Base-by-base conservation (phyloP, 768 basidiomycete genomes). In the Leccinum rimulosum region DNA sequence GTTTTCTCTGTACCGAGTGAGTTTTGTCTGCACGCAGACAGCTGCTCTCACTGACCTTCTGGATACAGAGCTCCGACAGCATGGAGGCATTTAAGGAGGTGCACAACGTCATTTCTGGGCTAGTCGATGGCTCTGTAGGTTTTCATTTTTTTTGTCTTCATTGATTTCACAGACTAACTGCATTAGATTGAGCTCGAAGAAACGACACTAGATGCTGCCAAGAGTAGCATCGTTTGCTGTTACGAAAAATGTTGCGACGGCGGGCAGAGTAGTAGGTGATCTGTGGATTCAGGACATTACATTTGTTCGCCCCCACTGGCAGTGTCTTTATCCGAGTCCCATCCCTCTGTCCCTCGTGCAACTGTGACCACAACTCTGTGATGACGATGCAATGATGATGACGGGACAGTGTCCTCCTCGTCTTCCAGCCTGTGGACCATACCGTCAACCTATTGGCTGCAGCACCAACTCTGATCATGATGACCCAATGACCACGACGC, bases 221-320 rank as follows among this genome's bases (percentile, higher is more conserved):
- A 97, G 78, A 95, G 92, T 63, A 90, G 86, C 51, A 88, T 97
- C 62, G 95, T 97, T 4, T 98, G 80, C 80, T 8, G 88, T 95
- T 10, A 85, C 95, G 0, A 85, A 85, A 68, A 80, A 82, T 49
- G 90, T 96, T 22, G 88, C 94, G 19, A 96, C 93, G 4, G 85
- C 91, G 30, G 83, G 84, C n/a, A 83, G 88, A 65, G 96, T 95
- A 47, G 95, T 95, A 74, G 71, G 88, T 75, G 35, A 25, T 50
- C 38, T 45, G 50, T 19, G 15, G 12, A 12, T 36, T 27, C 30
- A 25, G 3, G n/a, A 25, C 51, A 60, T 40, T 58, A 19, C 15
- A 63, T 25, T 54, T 52, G 28, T 47, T 66, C 55, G 22, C 22
- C 22, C 22, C 22, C 22, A 22, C 22, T 22, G 22, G 22, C 22